phyloP scores from a whole-genome alignment of 2,329 filamentous ascomycete genomes.

The Phaeosphaeria sp. region DNA sequence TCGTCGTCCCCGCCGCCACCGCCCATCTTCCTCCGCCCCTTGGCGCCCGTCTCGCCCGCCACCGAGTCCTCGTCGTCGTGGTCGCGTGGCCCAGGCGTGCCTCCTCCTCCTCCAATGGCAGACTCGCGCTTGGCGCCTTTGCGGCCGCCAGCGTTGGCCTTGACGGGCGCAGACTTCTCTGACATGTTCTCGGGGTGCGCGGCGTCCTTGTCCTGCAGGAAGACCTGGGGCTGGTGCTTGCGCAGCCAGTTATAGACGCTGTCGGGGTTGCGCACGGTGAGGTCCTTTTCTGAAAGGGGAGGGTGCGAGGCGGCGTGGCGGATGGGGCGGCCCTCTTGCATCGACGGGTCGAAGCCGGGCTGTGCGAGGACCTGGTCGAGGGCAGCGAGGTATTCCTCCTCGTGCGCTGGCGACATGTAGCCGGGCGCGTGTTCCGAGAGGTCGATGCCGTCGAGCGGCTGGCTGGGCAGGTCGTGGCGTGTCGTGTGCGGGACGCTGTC shows the following conservation, averaged over 20 bases:
- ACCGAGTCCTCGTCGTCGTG: slow-evolving; percentile 52
- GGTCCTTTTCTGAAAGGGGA: slow-evolving; percentile 56
- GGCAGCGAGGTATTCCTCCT: slow-evolving; percentile 76
- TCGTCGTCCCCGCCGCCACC: slow-evolving; percentile 50
- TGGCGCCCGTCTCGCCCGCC: slow-evolving; percentile 36
- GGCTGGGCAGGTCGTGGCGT: slow-evolving; percentile 38
- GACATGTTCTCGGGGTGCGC: slow-evolving; percentile 47
- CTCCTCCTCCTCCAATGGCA: slow-evolving; percentile 37
- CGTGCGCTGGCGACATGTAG: slow-evolving; percentile 72
- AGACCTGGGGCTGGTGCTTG: slow-evolving; percentile 82
- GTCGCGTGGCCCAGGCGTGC: slow-evolving; percentile 45
- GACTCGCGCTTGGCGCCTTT: slow-evolving; percentile 39
- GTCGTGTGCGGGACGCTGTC: slow-evolving; percentile 50
- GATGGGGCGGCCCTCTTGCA: slow-evolving; percentile 49
- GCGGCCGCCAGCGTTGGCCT: slow-evolving; percentile 34
- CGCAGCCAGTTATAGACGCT: slow-evolving; percentile 96
- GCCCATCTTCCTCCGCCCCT: slow-evolving; percentile 32
- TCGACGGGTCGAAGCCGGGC: slow-evolving; percentile 61
- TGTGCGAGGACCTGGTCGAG: slow-evolving; percentile 62
- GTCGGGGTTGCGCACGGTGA: slow-evolving; percentile 77
- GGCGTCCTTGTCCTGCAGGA: slow-evolving; percentile 74
- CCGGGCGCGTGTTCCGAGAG: slow-evolving; percentile 65
- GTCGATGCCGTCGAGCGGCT: slow-evolving; percentile 50
- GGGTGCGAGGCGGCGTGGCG: slow-evolving; percentile 48
- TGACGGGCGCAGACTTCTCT: slow-evolving; percentile 39